These are phyloP conservation scores for Heliosperma pusillum DNA, from an alignment of 148 eudicot species.

Conservation along the genomic window DNA sequence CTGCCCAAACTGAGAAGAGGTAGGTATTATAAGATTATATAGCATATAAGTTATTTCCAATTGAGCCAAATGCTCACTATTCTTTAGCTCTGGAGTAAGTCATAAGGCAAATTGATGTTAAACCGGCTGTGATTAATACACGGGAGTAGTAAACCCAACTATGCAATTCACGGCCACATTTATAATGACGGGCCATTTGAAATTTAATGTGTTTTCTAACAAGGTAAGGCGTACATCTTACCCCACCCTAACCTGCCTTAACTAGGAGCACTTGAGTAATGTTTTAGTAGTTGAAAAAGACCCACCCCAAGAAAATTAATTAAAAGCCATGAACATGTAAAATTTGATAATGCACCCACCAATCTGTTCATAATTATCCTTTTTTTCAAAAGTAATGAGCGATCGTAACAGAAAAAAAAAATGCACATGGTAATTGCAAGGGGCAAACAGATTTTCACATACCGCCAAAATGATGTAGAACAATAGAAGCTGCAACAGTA, in stretches of 20 bases:
- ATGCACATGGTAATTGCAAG: neutral
- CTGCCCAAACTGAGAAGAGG: slow-evolving; percentile 82
- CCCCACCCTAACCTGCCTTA: no score
- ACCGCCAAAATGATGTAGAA: slow-evolving; percentile 95
- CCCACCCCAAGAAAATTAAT: neutral
- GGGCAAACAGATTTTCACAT: slow-evolving; percentile 1
- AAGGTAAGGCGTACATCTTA: no score
- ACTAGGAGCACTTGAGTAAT: neutral
- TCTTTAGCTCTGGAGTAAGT: neutral
- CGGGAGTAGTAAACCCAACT: no score
- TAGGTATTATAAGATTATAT: slow-evolving; percentile 12
- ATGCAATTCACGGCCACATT: neutral
- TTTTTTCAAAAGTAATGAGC: neutral
- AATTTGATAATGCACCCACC: neutral
- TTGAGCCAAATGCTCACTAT: neutral
- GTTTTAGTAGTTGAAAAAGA: neutral
- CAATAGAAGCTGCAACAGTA: slow-evolving; percentile 93
- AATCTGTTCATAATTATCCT: neutral
- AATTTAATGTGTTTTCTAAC: no score
- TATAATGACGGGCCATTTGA: neutral
- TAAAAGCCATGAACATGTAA: neutral
- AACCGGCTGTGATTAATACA: no score
- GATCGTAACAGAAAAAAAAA: no score
- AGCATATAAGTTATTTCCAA: neutral
- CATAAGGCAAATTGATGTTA: neutral